These are phyloP conservation scores for Aspergillus brunneoviolaceus DNA, from an alignment of 2,329 filamentous ascomycete genomes.

Conservation along the genomic window DNA sequence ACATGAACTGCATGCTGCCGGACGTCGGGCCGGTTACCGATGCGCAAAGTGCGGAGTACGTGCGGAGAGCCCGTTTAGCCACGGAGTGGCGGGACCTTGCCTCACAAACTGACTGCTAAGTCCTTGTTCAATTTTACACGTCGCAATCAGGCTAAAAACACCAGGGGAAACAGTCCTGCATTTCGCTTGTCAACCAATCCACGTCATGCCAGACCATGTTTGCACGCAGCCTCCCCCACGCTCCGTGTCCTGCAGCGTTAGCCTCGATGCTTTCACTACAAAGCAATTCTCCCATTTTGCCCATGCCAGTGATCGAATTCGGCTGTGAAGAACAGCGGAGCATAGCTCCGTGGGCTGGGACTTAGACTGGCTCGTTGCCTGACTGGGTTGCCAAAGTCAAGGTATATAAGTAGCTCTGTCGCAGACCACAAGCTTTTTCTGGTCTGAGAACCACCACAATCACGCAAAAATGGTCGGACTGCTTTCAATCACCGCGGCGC, in stretches of 20 bases:
- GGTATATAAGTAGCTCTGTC: neutral
- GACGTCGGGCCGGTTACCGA: neutral
- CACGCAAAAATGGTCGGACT: slow-evolving; percentile 20
- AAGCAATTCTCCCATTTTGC: neutral
- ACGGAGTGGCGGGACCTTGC: neutral
- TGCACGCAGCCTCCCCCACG: neutral
- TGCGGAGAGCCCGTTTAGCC: neutral
- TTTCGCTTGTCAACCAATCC: neutral
- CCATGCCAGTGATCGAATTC: neutral
- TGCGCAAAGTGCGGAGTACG: neutral
- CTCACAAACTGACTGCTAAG: too few relatives aligned
- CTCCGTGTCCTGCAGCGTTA: slow-evolving; percentile 1
- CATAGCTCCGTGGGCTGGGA: neutral
- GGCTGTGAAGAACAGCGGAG: too few relatives aligned
- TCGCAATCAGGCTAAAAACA: neutral
- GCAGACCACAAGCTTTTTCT: neutral
- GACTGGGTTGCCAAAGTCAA: neutral
- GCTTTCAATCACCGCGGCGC: slow-evolving; percentile 18
- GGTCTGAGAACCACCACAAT: neutral
- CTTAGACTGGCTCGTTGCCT: neutral
- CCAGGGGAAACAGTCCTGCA: neutral
- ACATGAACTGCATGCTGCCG: neutral
- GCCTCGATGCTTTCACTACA: neutral
- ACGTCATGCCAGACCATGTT: neutral
- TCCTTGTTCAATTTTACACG: neutral